Percentiles rank a stretch among this genome's conserved stretches.
Evolutionary conservation across 2,329 filamentous ascomycete genomes (phyloP).

Genomic region (Penicillium griseofulvum): DNA sequence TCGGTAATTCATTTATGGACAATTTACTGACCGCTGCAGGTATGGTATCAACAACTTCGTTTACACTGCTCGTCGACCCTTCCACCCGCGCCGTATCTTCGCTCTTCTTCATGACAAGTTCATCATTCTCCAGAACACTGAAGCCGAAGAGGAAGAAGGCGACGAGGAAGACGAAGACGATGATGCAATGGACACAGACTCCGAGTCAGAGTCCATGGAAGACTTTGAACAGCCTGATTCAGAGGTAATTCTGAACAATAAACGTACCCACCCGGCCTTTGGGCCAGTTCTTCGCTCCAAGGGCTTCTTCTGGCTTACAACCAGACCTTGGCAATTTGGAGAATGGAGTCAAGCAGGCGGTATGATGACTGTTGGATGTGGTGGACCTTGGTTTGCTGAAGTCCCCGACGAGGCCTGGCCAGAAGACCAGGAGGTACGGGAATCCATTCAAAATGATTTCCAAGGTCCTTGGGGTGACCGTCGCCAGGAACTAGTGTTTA

Average conservation of each 20-base stretch:
- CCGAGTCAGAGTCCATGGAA: conserved; percentile 25
- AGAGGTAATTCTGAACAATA: conserved; percentile 38
- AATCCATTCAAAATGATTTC: conserved; percentile 52
- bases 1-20: background rate
- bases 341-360: conserved; percentile 48
- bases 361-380: conserved; percentile 44
- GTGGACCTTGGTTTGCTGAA: conserved; percentile 58
- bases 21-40: conserved; percentile 24
- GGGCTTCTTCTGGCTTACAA: conserved; percentile 47
- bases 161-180: conserved; percentile 27
- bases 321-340: conserved; percentile 42
- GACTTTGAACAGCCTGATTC: conserved; percentile 37
- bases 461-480: conserved; percentile 63
- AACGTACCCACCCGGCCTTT: conserved; percentile 39
- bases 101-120: conserved; percentile 47
- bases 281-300: conserved; percentile 43
- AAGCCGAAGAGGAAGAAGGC: conserved; percentile 26
- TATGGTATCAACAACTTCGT: conserved; percentile 71
- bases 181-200: conserved; percentile 28
- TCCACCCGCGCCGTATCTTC: conserved; percentile 43
- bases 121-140: conserved; percentile 42
- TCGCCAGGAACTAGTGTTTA: conserved; percentile 70
- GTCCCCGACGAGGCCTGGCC: conserved; percentile 54
- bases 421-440: conserved; percentile 48
- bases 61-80: conserved; percentile 59